Evolutionary conservation across 805 yeast species (phyloP), one percentile per base, ranked within the genome.

Genomic region (Sungouiozyma intestinalis): DNA sequence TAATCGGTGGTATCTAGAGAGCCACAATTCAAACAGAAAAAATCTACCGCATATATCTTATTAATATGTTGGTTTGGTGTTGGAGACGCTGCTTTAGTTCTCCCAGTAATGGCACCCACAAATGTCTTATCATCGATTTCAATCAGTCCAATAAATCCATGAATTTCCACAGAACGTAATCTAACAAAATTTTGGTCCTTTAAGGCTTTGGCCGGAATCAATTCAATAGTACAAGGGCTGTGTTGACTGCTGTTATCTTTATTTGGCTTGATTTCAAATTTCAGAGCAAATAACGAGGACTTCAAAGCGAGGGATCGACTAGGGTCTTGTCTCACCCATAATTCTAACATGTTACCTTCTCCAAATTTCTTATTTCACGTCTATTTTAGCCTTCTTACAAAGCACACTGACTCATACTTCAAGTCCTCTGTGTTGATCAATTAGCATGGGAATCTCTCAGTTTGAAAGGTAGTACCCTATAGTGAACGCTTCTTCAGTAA

Each of bases 101-200:
- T 77, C 0, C 85, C 82, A 0, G 94, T 80, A 40, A 92, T 85
- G 0, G 85, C 75, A 39, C 94, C 83, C 29, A 92, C 64, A 53
- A 80, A 92, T 2, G 78, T 74, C 42, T 82, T 80, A 9, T 69
- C 67, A 9, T 75, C 79, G 32, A 87, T 71, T 43, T 77, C 74
- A 33, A 90, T 81, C 37, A 92, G 63, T 0, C 98, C 98, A n/a
- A 92, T 61, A 54, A 88, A 82, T 1, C 94, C 94, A 49, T 68
- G 60, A 3, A 76, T 68, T 33, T 71, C 72, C 38, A 66, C 63
- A 2, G 56, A 67, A 48, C 66, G 72, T 53, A 69, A 65, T 49
- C 56, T 67, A 44, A 66, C 68, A 50, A 62, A 74, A 3, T 64
- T 58, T 39, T 59, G 63, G 35, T 57, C 48, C 38, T 60, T 56